phyloP scores from a whole-genome alignment of 2,329 filamentous ascomycete genomes.

The Daldinia sp. region DNA sequence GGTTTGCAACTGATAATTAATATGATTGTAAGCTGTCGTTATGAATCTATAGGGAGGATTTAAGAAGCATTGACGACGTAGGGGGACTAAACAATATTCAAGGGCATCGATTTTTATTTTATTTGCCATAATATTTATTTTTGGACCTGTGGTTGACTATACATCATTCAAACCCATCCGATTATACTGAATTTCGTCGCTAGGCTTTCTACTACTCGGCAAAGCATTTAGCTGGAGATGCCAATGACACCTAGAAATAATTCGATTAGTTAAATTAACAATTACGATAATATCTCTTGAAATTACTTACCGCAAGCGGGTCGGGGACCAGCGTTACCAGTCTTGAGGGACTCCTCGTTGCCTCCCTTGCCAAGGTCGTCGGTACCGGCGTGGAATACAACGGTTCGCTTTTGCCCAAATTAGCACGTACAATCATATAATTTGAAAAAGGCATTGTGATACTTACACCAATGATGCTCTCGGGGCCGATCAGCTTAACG shows the following conservation, averaged over 20 bases:
- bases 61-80: too few species aligned
- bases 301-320: constrained; percentile 85
- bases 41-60: not conserved
- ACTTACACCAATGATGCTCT: constrained; percentile 91
- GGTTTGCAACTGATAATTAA: too few species aligned
- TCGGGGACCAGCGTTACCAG: constrained; percentile 90
- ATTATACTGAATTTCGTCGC: constrained; percentile 6
- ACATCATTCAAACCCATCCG: constrained; percentile 12
- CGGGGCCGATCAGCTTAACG: constrained; percentile 93
- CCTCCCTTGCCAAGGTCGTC: constrained; percentile 95
- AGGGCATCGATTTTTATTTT: not conserved
- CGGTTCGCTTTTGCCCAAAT: constrained; percentile 72
- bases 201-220: not conserved
- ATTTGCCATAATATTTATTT: constrained; percentile 4
- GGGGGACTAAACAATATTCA: too few species aligned
- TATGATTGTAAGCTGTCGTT: not conserved
- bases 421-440: constrained; percentile 27
- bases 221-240: constrained; percentile 65
- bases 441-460: not conserved
- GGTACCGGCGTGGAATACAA: constrained; percentile 93
- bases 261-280: constrained; percentile 8
- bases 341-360: constrained; percentile 97
- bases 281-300: not conserved
- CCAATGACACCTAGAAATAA: constrained; percentile 77
- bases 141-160: constrained; percentile 14